phyloP scores from a whole-genome alignment of 2,329 filamentous ascomycete genomes.

The Pseudogymnoascus pannorum region DNA sequence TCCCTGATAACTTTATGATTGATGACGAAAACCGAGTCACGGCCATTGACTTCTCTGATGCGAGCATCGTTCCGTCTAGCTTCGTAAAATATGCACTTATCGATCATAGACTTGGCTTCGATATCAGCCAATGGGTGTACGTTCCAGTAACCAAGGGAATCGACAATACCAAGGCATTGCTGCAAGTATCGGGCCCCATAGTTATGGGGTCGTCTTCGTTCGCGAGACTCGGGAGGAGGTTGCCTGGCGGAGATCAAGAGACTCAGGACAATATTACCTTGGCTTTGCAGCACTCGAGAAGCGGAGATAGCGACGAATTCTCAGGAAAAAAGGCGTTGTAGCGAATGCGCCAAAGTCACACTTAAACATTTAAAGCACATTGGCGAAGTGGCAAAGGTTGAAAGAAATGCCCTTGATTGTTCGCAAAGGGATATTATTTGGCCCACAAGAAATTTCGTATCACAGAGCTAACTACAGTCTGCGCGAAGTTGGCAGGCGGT shows the following conservation, averaged over 20 bases:
- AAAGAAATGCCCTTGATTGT: not conserved
- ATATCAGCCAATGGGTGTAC: slow-evolving; percentile 12
- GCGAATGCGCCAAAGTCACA: no score
- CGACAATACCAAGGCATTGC: slow-evolving; percentile 27
- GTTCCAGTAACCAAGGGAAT: slow-evolving; percentile 13
- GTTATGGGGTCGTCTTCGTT: not conserved
- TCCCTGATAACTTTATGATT: slow-evolving; percentile 18
- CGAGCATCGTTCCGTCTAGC: slow-evolving; percentile 20
- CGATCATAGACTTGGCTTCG: not conserved
- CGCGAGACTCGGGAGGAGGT: not conserved
- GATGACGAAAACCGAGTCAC: slow-evolving; percentile 12
- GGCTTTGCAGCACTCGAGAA: no score
- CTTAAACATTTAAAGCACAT: no score
- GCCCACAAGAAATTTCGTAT: not conserved
- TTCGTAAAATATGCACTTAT: slow-evolving; percentile 12
- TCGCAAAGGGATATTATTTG: not conserved
- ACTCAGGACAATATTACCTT: not conserved
- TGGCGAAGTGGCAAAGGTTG: not conserved
- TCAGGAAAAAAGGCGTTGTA: no score
- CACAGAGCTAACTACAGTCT: not conserved
- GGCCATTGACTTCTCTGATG: slow-evolving; percentile 16
- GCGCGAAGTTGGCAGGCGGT: not conserved
- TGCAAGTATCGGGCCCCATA: not conserved
- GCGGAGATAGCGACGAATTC: no score
- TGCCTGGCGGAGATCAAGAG: not conserved